Conservation (phyloP, 2,329 filamentous ascomycete genomes). For the Emergomyces pasteurianus region DNA sequence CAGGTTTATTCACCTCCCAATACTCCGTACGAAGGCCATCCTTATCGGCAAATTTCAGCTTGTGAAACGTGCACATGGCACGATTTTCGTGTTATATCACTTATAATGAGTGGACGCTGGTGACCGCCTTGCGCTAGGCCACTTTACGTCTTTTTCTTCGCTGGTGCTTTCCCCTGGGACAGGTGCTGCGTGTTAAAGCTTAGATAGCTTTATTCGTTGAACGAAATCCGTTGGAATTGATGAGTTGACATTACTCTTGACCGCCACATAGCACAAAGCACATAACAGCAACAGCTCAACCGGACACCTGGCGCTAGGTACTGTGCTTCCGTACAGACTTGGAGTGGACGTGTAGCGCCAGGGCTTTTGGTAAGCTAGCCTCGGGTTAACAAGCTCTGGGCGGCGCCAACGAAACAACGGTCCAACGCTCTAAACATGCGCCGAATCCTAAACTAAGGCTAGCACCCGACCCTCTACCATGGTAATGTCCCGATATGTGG, state of each 20-base stretch:
- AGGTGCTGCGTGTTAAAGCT: no score
- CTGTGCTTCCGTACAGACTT: no score
- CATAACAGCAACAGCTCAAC: neutral
- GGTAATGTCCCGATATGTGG: constrained; percentile 1
- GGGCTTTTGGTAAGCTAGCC: neutral
- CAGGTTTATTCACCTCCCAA: no score
- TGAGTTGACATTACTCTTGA: neutral
- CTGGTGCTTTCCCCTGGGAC: no score
- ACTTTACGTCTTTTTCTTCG: no score
- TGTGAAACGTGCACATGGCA: neutral
- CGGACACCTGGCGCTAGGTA: neutral
- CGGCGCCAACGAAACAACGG: neutral
- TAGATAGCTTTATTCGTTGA: neutral
- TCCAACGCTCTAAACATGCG: neutral
- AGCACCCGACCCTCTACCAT: constrained; percentile 1
- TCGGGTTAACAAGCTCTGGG: neutral
- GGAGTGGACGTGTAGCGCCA: neutral
- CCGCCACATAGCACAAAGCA: neutral
- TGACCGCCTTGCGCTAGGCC: neutral
- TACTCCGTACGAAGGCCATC: no score
- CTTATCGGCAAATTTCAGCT: no score
- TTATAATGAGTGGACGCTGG: no score
- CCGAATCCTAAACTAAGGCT: neutral
- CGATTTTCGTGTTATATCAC: neutral
- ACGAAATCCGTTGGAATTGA: no score